These are phyloP conservation scores for Royoungia palumana DNA, from an alignment of 768 basidiomycete genomes.

Conservation along the genomic window DNA sequence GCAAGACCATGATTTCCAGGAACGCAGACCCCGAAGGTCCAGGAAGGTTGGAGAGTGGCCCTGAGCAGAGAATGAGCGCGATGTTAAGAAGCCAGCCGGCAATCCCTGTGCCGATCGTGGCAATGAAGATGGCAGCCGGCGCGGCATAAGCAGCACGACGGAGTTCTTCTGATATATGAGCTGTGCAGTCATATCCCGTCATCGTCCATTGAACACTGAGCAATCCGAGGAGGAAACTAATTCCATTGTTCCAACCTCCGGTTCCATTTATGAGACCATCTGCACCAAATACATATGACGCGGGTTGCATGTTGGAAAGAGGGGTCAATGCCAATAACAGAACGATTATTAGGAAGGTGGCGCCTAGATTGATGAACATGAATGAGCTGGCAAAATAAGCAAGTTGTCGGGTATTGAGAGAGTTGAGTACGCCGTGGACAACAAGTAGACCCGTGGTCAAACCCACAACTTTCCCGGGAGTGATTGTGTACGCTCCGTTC, in stretches of 20 bases:
- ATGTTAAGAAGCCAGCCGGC: conserved; percentile 68
- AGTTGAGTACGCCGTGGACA: conserved; percentile 43
- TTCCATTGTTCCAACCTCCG: conserved; percentile 40
- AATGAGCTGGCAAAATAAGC: conserved; percentile 33
- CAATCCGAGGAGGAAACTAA: conserved; percentile 45
- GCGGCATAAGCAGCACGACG: conserved; percentile 49
- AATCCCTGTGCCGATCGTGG: conserved; percentile 45
- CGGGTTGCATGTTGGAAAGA: conserved; percentile 52
- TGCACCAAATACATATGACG: conserved; percentile 54
- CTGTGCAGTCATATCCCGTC: conserved; percentile 32
- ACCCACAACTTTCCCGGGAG: conserved; percentile 40
- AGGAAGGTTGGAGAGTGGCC: conserved; percentile 45
- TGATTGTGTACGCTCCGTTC: conserved; percentile 33
- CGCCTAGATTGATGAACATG: conserved; percentile 46
- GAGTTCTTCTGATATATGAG: conserved; percentile 42
- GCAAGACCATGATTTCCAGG: conserved; percentile 52
- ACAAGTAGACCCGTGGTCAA: conserved; percentile 39
- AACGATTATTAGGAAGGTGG: conserved; percentile 41
- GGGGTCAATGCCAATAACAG: conserved; percentile 42
- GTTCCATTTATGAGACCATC: conserved; percentile 38
- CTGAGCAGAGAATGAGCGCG: conserved; percentile 56
- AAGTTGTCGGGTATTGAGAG: conserved; percentile 39
- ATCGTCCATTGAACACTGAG: conserved; percentile 50
- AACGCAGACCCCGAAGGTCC: conserved; percentile 54
- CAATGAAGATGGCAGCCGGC: conserved; percentile 42